phyloP scores from a whole-genome alignment of 2,329 filamentous ascomycete genomes.

The Hymenoscyphus repandus region DNA sequence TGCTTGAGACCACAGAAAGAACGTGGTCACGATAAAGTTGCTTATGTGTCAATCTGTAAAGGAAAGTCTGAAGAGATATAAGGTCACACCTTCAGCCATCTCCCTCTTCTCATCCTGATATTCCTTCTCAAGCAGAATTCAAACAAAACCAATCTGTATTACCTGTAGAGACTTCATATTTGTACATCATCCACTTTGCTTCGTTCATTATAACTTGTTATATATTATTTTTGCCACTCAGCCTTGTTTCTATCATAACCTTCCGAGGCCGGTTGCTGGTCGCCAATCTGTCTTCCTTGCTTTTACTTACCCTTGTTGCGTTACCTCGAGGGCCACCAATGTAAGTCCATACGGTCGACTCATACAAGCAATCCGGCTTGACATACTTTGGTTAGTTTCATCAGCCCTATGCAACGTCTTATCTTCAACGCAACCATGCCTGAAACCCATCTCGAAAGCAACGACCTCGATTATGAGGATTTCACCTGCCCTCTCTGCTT shows the following conservation, averaged over 20 bases:
- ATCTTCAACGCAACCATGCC: slow-evolving; percentile 12
- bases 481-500: slow-evolving; percentile 22
- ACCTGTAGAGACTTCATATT: not conserved
- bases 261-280: not conserved
- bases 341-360: slow-evolving; percentile 7
- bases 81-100: not conserved
- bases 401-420: slow-evolving; percentile 5
- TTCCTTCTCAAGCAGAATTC: not conserved
- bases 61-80: not conserved
- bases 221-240: not conserved
- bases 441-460: slow-evolving; percentile 5
- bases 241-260: not conserved
- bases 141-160: not conserved
- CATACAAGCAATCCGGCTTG: slow-evolving; percentile 3
- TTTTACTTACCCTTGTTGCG: slow-evolving; percentile 15
- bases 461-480: slow-evolving; percentile 5
- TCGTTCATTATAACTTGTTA: not conserved
- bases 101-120: not conserved
- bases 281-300: slow-evolving; percentile 17
- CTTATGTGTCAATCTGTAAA: not conserved
- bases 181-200: not conserved
- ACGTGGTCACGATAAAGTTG: not conserved
- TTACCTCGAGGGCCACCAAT: slow-evolving; percentile 7
- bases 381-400: slow-evolving; percentile 2
- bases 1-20: not conserved